phyloP scores from a whole-genome alignment of 352 stramenopile genomes.

The Globisporangium abappressorium region DNA sequence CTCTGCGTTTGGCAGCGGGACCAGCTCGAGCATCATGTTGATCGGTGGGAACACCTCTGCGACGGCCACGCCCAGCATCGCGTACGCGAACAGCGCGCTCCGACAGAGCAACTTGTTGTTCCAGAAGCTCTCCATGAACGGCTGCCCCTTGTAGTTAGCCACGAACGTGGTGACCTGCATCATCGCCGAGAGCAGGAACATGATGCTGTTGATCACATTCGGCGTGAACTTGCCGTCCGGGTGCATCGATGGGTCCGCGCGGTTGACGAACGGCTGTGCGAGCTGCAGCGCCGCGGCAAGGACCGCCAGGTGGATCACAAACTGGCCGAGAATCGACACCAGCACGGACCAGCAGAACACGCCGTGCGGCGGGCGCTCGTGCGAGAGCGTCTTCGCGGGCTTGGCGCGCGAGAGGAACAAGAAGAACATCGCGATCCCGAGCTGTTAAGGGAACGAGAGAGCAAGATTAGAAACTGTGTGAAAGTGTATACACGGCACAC shows the following conservation, averaged over 20 bases:
- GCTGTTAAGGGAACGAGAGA: slow-evolving; percentile 17
- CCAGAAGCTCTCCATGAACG: slow-evolving; percentile 58
- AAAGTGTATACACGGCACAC: background rate
- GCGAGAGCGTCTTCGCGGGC: slow-evolving; percentile 85
- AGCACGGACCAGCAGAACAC: slow-evolving; percentile 89
- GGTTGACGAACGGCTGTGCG: slow-evolving; percentile 64
- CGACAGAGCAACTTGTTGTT: slow-evolving; percentile 34
- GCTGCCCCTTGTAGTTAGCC: slow-evolving; percentile 46
- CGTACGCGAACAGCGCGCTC: slow-evolving; percentile 32
- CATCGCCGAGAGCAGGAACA: slow-evolving; percentile 90
- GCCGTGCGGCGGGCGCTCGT: slow-evolving; percentile 72
- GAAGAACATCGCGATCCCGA: slow-evolving; percentile 52
- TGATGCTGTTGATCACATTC: slow-evolving; percentile 93
- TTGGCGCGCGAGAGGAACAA: slow-evolving; percentile 68
- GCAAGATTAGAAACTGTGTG: background rate
- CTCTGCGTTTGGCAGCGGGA: slow-evolving; percentile 33
- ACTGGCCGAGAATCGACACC: slow-evolving; percentile 90
- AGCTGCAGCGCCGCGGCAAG: slow-evolving; percentile 58
- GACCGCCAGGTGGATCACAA: slow-evolving; percentile 85
- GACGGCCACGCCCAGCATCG: slow-evolving; percentile 23
- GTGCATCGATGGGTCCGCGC: slow-evolving; percentile 52
- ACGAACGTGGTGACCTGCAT: slow-evolving; percentile 60
- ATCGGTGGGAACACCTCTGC: slow-evolving; percentile 32
- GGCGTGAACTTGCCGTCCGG: slow-evolving; percentile 87
- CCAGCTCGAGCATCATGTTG: slow-evolving; percentile 39